These are phyloP conservation scores for Calonectria fujianensis DNA, from an alignment of 2,329 filamentous ascomycete species.

Conservation along the genomic window DNA sequence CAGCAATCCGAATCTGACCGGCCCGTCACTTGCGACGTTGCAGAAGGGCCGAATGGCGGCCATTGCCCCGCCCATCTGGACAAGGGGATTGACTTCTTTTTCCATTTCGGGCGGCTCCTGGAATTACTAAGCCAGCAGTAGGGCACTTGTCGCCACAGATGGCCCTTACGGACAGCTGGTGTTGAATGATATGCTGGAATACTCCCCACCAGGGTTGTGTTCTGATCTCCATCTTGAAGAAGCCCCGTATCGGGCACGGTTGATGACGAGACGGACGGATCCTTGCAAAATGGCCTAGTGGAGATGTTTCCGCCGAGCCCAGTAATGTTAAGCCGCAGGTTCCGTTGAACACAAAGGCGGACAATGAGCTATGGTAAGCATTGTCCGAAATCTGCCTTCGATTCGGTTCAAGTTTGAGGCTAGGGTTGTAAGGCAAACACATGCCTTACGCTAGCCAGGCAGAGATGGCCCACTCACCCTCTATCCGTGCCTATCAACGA, in stretches of 20 bases:
- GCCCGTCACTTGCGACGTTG: background rate
- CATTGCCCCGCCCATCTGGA: background rate
- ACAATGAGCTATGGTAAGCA: background rate
- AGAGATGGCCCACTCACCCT: background rate
- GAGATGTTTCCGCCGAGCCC: background rate
- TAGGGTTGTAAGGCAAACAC: background rate
- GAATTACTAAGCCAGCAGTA: background rate
- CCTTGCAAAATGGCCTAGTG: background rate
- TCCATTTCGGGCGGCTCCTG: background rate
- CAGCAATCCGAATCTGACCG: background rate
- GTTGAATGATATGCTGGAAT: background rate
- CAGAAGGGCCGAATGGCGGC: background rate
- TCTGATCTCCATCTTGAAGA: background rate
- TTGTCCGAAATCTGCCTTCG: background rate
- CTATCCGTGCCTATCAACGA: background rate
- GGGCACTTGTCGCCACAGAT: background rate
- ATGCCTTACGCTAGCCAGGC: slow-evolving; percentile 2
- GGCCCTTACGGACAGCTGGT: background rate
- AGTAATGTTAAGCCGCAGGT: background rate
- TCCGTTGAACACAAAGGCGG: background rate
- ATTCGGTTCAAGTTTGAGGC: background rate
- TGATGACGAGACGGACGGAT: background rate
- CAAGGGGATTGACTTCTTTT: background rate
- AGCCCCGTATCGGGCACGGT: background rate
- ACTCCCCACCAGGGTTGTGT: background rate